phyloP scores from a whole-genome alignment of 2,329 filamentous ascomycete species.

The Ophiocordyceps unilateralis region DNA sequence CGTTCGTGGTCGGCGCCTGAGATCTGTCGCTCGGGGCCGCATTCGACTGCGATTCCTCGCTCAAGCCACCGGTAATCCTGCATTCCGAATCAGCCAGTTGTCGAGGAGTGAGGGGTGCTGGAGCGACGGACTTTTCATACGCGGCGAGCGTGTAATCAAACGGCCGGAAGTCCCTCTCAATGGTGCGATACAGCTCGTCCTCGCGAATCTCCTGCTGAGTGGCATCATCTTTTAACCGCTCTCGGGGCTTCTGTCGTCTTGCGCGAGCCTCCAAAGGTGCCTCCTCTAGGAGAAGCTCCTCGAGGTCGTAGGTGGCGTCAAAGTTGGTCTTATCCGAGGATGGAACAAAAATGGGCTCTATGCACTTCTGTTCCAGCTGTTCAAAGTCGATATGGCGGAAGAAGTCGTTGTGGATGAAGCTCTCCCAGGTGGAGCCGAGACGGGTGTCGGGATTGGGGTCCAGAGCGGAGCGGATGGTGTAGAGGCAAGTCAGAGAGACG shows the following conservation, averaged over 20 bases:
- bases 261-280: slow-evolving; percentile 86
- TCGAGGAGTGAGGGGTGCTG: too few species aligned
- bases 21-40: slow-evolving; percentile 8
- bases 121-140: slow-evolving; percentile 50
- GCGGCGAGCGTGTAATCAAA: slow-evolving; percentile 86
- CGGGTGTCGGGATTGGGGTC: slow-evolving; percentile 65
- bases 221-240: slow-evolving; percentile 82
- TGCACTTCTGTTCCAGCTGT: slow-evolving; percentile 66
- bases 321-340: slow-evolving; percentile 98
- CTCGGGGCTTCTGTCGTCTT: slow-evolving; percentile 81
- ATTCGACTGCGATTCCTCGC: slow-evolving; percentile 4
- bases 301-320: slow-evolving; percentile 92
- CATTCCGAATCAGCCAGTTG: slow-evolving; percentile 5
- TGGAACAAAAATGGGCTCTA: slow-evolving; percentile 81
- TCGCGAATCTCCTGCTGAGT: slow-evolving; percentile 89
- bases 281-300: slow-evolving; percentile 85
- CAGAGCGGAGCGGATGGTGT: slow-evolving; percentile 71
- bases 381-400: slow-evolving; percentile 76
- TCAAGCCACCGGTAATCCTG: slow-evolving; percentile 20
- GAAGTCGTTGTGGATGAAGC: slow-evolving; percentile 77
- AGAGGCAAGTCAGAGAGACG: slow-evolving; percentile 73
- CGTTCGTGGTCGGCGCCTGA: slow-evolving; percentile 35
- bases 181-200: slow-evolving; percentile 85
- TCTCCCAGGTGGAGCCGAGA: slow-evolving; percentile 74
- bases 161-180: slow-evolving; percentile 82